Evolutionary conservation across 2,329 filamentous ascomycete genomes (phyloP).

Genomic region (Aspergillus clavatus): DNA sequence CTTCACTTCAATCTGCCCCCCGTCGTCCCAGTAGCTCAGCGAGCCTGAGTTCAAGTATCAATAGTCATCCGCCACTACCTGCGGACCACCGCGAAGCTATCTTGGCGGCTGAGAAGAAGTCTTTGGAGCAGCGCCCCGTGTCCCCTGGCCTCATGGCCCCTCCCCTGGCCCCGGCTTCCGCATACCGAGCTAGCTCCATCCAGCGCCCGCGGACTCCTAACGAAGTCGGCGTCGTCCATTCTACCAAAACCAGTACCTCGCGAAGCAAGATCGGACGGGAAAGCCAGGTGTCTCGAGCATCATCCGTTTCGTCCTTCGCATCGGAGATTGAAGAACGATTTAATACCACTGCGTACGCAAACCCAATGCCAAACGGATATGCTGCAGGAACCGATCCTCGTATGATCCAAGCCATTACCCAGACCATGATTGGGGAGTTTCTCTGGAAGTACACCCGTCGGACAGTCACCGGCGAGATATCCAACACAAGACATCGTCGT

Average conservation of each 20-base stretch:
- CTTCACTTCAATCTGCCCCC: slow-evolving; percentile 30
- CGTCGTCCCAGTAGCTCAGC: slow-evolving; percentile 67
- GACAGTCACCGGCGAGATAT: slow-evolving; percentile 81
- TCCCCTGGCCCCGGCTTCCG: slow-evolving; percentile 76
- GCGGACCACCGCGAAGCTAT: slow-evolving; percentile 79
- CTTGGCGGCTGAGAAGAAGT: slow-evolving; percentile 65
- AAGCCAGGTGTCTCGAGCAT: slow-evolving; percentile 58
- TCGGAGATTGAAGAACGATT: slow-evolving; percentile 92
- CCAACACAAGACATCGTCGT: slow-evolving; percentile 80
- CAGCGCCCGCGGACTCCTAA: slow-evolving; percentile 59
- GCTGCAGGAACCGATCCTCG: slow-evolving; percentile 78
- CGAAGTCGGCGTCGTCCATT: slow-evolving; percentile 43
- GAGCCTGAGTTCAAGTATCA: slow-evolving; percentile 55
- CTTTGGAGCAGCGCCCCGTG: slow-evolving; percentile 43
- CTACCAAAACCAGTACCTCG: slow-evolving; percentile 49
- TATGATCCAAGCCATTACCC: slow-evolving; percentile 98
- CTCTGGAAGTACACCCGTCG: slow-evolving; percentile 99
- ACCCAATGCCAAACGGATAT: slow-evolving; percentile 53
- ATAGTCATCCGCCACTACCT: slow-evolving; percentile 67
- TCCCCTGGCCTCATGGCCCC: slow-evolving; percentile 66
- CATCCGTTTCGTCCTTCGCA: slow-evolving; percentile 90
- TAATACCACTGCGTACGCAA: slow-evolving; percentile 61
- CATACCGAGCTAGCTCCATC: slow-evolving; percentile 49
- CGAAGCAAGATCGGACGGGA: slow-evolving; percentile 51
- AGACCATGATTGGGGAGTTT: slow-evolving; percentile 99